Conservation (phyloP, 352 stramenopile genomes). For the Phytopythium delawarense region DNA sequence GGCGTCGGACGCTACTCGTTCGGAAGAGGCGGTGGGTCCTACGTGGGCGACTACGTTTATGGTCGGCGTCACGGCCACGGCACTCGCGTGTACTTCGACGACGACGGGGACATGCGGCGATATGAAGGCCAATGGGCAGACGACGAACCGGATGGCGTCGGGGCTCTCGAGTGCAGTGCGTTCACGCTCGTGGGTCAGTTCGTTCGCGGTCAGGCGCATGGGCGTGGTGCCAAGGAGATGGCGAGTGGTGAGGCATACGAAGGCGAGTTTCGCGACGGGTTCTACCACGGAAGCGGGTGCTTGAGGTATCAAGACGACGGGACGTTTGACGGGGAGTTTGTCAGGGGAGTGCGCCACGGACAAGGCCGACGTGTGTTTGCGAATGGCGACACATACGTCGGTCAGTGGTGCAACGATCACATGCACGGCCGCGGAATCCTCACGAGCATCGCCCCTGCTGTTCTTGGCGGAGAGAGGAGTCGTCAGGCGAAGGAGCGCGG, state of each 20-base stretch:
- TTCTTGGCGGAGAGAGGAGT: neutral
- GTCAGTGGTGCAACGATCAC: conserved; percentile 45
- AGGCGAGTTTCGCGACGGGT: conserved; percentile 40
- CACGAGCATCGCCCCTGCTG: conserved; percentile 14
- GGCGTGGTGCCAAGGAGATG: conserved; percentile 51
- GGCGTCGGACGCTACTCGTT: conserved; percentile 55
- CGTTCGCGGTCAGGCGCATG: conserved; percentile 36
- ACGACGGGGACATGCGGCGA: conserved; percentile 17
- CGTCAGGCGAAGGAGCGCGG: conserved; percentile 2
- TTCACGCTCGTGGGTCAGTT: conserved; percentile 68
- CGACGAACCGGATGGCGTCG: conserved; percentile 51
- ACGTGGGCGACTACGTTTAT: conserved; percentile 53
- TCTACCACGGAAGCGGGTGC: conserved; percentile 42
- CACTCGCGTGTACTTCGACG: conserved; percentile 44
- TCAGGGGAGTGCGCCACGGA: conserved; percentile 46
- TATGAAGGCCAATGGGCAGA: conserved; percentile 75
- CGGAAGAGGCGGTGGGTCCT: conserved; percentile 46
- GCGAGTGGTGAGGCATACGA: conserved; percentile 72
- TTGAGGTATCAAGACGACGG: conserved; percentile 48
- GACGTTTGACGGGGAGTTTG: conserved; percentile 50
- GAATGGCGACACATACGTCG: conserved; percentile 50
- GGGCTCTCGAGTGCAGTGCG: conserved; percentile 41
- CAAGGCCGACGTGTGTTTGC: conserved; percentile 41
- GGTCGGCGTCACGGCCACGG: conserved; percentile 59
- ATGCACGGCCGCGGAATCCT: conserved; percentile 59